phyloP scores from a whole-genome alignment of 1,139 yeast genomes.

The Hansenula anomala region DNA sequence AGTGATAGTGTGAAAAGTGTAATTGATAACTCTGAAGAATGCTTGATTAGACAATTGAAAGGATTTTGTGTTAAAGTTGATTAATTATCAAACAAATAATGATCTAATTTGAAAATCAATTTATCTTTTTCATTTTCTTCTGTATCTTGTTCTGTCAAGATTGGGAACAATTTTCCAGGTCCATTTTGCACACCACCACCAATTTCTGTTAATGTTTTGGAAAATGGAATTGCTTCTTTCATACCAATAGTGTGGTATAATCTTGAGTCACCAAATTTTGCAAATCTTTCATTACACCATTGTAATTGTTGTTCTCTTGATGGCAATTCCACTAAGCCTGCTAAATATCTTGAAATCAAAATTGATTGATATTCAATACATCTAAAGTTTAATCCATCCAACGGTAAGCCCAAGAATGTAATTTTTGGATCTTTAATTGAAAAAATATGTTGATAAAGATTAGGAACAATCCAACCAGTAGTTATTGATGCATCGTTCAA shows the following conservation, averaged over 20 bases:
- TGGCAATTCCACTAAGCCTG: conserved; percentile 20
- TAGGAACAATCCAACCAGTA: conserved; percentile 17
- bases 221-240: conserved; percentile 19
- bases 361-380: conserved; percentile 26
- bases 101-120: not conserved
- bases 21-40: not conserved
- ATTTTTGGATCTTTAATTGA: conserved; percentile 35
- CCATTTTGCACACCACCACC: conserved; percentile 23
- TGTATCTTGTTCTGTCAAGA: conserved; percentile 12
- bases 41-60: not conserved
- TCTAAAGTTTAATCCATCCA: conserved; percentile 23
- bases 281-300: conserved; percentile 4
- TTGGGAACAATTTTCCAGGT: conserved; percentile 30
- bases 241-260: conserved; percentile 31
- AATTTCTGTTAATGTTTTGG: conserved; percentile 22
- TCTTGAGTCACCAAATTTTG: conserved; percentile 17
- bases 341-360: conserved; percentile 25
- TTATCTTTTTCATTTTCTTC: not conserved
- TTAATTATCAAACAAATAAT: not conserved
- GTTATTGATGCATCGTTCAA: conserved; percentile 20
- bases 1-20: not conserved
- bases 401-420: conserved; percentile 29
- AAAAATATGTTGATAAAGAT: conserved; percentile 18
- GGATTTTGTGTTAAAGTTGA: not conserved
- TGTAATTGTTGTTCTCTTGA: conserved; percentile 9